Evolutionary conservation across 768 basidiomycete species (phyloP).

Genomic region (Mycena chlorophos): DNA sequence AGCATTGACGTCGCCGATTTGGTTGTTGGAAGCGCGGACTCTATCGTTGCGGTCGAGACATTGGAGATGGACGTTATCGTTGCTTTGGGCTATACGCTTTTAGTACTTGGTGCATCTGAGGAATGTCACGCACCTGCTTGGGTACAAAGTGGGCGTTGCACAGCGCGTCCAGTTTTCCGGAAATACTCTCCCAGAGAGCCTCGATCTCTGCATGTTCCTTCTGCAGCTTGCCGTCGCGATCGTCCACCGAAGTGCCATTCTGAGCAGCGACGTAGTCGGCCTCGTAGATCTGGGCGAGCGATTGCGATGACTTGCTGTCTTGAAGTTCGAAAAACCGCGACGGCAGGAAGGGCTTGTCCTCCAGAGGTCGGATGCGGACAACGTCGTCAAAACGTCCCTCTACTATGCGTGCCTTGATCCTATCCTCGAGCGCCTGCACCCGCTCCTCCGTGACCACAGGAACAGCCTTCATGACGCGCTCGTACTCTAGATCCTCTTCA

Average conservation of each 20-base stretch:
- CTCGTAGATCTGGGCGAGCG: slow-evolving; percentile 95
- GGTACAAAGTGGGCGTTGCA: slow-evolving; percentile 96
- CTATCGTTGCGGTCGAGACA: slow-evolving; percentile 75
- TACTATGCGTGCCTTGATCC: slow-evolving; percentile 85
- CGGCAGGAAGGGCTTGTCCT: slow-evolving; percentile 88
- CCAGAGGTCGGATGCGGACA: slow-evolving; percentile 72
- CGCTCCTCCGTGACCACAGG: slow-evolving; percentile 89
- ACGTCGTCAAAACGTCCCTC: slow-evolving; percentile 91
- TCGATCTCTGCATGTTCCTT: slow-evolving; percentile 91
- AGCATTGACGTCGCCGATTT: slow-evolving; percentile 76
- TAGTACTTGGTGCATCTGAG: neutral
- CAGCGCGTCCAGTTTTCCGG: slow-evolving; percentile 86
- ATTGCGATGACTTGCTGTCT: slow-evolving; percentile 84
- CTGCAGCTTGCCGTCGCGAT: slow-evolving; percentile 83
- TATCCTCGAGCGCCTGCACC: slow-evolving; percentile 80
- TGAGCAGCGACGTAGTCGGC: slow-evolving; percentile 80
- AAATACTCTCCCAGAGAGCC: slow-evolving; percentile 80
- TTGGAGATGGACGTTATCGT: slow-evolving; percentile 84
- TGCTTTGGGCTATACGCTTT: slow-evolving; percentile 71
- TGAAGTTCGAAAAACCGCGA: slow-evolving; percentile 87
- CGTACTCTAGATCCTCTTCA: slow-evolving; percentile 94
- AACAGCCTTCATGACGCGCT: slow-evolving; percentile 81
- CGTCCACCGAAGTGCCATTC: slow-evolving; percentile 56
- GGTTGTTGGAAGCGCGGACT: slow-evolving; percentile 87
- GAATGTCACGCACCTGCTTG: slow-evolving; percentile 61